Percentiles rank a stretch among this genome's conserved stretches.
These are phyloP conservation scores for Phytophthora pistaciae DNA, from an alignment of 352 stramenopile species.

Conservation along the genomic window DNA sequence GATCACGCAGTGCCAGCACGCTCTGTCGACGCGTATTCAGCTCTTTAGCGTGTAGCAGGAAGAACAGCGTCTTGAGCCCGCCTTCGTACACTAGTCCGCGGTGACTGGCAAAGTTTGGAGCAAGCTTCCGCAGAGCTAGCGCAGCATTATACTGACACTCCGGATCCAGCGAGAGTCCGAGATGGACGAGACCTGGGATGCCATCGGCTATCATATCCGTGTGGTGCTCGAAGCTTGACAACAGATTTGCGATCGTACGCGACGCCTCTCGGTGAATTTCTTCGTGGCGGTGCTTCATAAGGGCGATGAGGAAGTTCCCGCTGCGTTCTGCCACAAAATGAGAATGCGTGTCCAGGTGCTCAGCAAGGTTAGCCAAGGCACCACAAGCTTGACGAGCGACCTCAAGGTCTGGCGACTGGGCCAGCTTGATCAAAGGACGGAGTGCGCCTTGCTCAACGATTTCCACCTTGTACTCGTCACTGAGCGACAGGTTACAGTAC, in stretches of 20 bases:
- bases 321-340: conserved; percentile 82
- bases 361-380: conserved; percentile 94
- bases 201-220: conserved; percentile 92
- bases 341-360: conserved; percentile 95
- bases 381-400: conserved; percentile 93
- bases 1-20: conserved; percentile 89
- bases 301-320: conserved; percentile 73
- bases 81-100: conserved; percentile 86
- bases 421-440: conserved; percentile 83
- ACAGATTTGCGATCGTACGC: conserved; percentile 93
- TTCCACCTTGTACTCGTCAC: conserved; percentile 92
- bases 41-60: conserved; percentile 92
- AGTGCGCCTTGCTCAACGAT: conserved; percentile 88
- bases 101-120: conserved; percentile 93
- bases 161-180: conserved; percentile 90
- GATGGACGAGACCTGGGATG: conserved; percentile 89
- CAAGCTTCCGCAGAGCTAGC: conserved; percentile 95
- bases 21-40: conserved; percentile 93
- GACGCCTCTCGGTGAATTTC: conserved; percentile 96
- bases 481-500: conserved; percentile 95
- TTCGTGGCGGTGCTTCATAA: conserved; percentile 88
- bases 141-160: conserved; percentile 97
- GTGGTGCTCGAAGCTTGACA: conserved; percentile 95
- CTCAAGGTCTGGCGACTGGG: conserved; percentile 92
- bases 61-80: conserved; percentile 93